These are phyloP conservation scores for Xeromyces bisporus DNA, from an alignment of 495 filamentous ascomycete species.

Conservation along the genomic window DNA sequence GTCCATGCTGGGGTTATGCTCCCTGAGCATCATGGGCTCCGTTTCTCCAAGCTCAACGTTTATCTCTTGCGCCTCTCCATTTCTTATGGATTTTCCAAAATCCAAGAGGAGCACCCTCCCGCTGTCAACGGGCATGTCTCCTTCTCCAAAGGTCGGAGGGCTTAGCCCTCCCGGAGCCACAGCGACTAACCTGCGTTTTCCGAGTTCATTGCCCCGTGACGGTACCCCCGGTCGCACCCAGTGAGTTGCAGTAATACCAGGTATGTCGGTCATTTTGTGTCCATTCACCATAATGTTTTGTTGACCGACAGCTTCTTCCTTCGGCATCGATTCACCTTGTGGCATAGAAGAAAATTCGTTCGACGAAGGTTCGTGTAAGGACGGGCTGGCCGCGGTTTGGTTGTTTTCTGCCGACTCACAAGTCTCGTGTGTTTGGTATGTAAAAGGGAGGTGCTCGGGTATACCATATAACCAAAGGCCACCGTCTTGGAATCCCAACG, in stretches of 20 bases:
- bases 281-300: constrained; percentile 23
- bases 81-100: constrained; percentile 41
- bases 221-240: constrained; percentile 19
- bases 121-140: constrained; percentile 66
- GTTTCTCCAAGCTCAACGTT: constrained; percentile 61
- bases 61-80: constrained; percentile 39
- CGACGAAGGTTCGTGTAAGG: not conserved
- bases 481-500: constrained; percentile 54
- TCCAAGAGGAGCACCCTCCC: constrained; percentile 64
- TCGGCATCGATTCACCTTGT: constrained; percentile 14
- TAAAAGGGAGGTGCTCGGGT: constrained; percentile 41
- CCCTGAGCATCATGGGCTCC: constrained; percentile 50
- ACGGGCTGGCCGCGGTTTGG: constrained; percentile 1
- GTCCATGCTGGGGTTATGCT: constrained; percentile 61
- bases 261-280: constrained; percentile 23
- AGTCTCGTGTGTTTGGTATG: constrained; percentile 4
- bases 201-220: constrained; percentile 1
- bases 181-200: constrained; percentile 39
- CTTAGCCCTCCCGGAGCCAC: constrained; percentile 61
- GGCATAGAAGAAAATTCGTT: constrained; percentile 1
- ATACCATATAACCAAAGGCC: constrained; percentile 70
- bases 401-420: constrained; percentile 3
- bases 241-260: constrained; percentile 24
- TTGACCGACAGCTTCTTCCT: constrained; percentile 17
- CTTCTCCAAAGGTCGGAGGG: constrained; percentile 44